Evolutionary conservation across 192 early-diverging fungal genomes (phyloP).

Genomic region (Coemansia sp.): DNA sequence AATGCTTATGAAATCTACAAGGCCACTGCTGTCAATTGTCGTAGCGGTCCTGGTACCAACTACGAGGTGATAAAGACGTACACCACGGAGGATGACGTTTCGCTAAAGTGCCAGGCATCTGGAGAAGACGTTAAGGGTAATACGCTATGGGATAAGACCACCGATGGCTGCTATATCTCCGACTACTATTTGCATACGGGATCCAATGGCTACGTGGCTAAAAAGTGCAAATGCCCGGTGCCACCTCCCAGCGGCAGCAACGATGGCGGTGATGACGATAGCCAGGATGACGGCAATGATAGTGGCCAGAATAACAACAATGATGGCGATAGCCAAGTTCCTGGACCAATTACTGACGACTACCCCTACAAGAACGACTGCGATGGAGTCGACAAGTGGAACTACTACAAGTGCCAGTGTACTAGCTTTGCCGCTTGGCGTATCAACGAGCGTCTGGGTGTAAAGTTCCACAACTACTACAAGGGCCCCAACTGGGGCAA

Average conservation of each 20-base stretch:
- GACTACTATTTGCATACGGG: slow-evolving; percentile 52
- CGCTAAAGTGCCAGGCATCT: slow-evolving; percentile 29
- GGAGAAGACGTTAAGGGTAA: slow-evolving; percentile 30
- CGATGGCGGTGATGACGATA: slow-evolving; percentile 4
- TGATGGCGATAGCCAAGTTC: slow-evolving; percentile 9
- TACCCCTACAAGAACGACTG: slow-evolving; percentile 35
- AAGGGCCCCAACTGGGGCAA: slow-evolving; percentile 31
- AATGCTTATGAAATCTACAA: slow-evolving; percentile 14
- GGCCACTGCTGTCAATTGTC: slow-evolving; percentile 14
- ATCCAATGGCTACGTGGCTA: slow-evolving; percentile 21
- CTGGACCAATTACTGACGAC: slow-evolving; percentile 40
- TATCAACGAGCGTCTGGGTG: slow-evolving; percentile 40
- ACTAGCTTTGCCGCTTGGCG: slow-evolving; percentile 45
- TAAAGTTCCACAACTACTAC: slow-evolving; percentile 47
- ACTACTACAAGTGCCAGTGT: slow-evolving; percentile 45
- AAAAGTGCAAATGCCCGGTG: slow-evolving; percentile 15
- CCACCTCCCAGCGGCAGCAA: slow-evolving; percentile 5
- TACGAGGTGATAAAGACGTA: slow-evolving; percentile 6
- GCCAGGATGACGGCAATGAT: slow-evolving; percentile 4
- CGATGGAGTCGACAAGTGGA: slow-evolving; percentile 30
- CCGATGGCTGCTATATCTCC: slow-evolving; percentile 45
- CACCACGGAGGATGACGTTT: neutral
- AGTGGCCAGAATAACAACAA: neutral
- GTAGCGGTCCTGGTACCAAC: slow-evolving; percentile 10
- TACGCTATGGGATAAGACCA: slow-evolving; percentile 46